A percentile compares a stretch with the other conserved stretches of the same genome.
Conservation (phyloP, 768 basidiomycete species). For the Rhodotorula taiwanensis region DNA sequence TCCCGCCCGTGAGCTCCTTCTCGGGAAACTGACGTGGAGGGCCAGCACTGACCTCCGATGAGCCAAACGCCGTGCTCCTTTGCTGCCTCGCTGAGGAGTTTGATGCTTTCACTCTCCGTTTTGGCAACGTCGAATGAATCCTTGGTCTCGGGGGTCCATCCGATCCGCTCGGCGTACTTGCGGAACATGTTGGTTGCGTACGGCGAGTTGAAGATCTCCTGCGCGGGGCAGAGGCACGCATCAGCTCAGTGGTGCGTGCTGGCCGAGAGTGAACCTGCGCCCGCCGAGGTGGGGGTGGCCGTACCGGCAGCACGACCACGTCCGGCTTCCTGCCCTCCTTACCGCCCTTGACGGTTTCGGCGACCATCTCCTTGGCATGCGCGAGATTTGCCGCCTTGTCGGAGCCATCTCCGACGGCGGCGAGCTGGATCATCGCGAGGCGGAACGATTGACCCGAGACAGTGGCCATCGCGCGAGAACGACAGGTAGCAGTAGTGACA, state of each 20-base stretch:
- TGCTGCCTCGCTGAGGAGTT: constrained; percentile 71
- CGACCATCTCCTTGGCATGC: constrained; percentile 65
- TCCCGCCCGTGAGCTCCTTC: too few species aligned
- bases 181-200: constrained; percentile 42
- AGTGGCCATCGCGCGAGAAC: constrained; percentile 13
- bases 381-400: constrained; percentile 70
- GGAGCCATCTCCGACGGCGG: constrained; percentile 48
- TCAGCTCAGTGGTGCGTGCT: too few species aligned
- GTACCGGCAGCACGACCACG: constrained; percentile 79
- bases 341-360: constrained; percentile 58
- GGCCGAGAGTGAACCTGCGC: too few species aligned
- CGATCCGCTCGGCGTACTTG: constrained; percentile 50
- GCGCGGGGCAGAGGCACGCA: background rate
- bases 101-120: constrained; percentile 67
- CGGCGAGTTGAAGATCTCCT: constrained; percentile 50
- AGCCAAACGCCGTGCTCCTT: constrained; percentile 75
- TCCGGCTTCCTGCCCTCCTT: constrained; percentile 60
- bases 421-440: constrained; percentile 79
- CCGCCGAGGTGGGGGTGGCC: constrained; percentile 46
- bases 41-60: constrained; percentile 76
- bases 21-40: too few species aligned
- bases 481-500: background rate
- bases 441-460: constrained; percentile 54
- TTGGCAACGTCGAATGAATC: constrained; percentile 55
- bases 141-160: constrained; percentile 48